Percentiles rank a stretch among this genome's conserved stretches.
Conservation (phyloP, 2,329 filamentous ascomycete species). For the Myrmaecium sp. region DNA sequence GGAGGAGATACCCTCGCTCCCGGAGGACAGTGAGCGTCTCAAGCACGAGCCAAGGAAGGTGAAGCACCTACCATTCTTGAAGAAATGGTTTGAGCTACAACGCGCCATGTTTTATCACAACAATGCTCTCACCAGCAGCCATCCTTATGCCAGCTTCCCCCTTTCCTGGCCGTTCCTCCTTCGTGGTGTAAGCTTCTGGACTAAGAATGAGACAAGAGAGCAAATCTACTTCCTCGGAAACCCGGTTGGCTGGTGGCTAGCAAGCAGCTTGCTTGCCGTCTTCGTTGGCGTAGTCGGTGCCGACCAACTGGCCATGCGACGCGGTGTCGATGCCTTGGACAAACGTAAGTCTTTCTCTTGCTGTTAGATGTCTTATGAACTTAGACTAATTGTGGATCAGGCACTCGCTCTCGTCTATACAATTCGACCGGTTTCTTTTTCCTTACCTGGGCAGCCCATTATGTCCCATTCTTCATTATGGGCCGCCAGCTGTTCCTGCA, state of each 20-base stretch:
- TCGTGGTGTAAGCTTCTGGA: slow-evolving; percentile 98
- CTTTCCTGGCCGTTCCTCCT: slow-evolving; percentile 98
- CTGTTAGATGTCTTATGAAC: slow-evolving; percentile 12
- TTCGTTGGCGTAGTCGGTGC: slow-evolving; percentile 83
- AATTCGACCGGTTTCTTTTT: slow-evolving; percentile 99
- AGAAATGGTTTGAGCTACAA: slow-evolving; percentile 93
- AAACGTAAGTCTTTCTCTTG: slow-evolving; percentile 49
- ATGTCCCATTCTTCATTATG: slow-evolving; percentile 96
- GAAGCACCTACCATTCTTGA: slow-evolving; percentile 73
- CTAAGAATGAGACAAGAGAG: slow-evolving; percentile 80
- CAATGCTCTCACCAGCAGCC: slow-evolving; percentile 90
- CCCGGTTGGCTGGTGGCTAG: slow-evolving; percentile 92
- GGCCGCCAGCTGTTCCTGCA: slow-evolving; percentile 95
- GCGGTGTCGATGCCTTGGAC: slow-evolving; percentile 85
- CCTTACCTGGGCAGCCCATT: slow-evolving; percentile 93
- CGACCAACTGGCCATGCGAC: slow-evolving; percentile 82
- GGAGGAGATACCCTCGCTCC: slow-evolving; percentile 73
- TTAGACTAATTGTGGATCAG: slow-evolving; percentile 29
- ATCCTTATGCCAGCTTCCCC: slow-evolving; percentile 87
- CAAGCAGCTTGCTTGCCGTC: slow-evolving; percentile 79
- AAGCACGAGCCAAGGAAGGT: slow-evolving; percentile 60
- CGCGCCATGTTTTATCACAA: slow-evolving; percentile 99
- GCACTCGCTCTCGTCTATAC: slow-evolving; percentile 83
- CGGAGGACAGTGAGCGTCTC: slow-evolving; percentile 54
- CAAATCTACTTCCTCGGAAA: slow-evolving; percentile 99